Evolutionary conservation across 352 stramenopile genomes (phyloP).

Genomic region (Pythium plurisporium): DNA sequence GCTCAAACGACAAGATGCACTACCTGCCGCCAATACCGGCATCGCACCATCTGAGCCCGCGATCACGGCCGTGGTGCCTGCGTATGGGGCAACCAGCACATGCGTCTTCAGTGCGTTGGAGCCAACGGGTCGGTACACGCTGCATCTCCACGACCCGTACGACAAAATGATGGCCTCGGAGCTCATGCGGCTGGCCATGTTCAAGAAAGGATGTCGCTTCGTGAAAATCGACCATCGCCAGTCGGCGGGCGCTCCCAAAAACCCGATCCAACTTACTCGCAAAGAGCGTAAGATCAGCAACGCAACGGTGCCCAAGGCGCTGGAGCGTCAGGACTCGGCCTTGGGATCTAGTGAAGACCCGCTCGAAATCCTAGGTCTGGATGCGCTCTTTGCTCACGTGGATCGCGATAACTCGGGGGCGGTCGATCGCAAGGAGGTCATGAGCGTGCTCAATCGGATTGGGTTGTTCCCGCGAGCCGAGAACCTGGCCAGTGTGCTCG

Average conservation of each 20-base stretch:
- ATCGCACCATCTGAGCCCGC: background rate
- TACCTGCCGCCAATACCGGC: background rate
- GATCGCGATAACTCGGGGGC: conserved; percentile 58
- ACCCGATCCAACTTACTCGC: conserved; percentile 37
- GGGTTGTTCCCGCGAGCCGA: conserved; percentile 55
- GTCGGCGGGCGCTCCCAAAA: conserved; percentile 22
- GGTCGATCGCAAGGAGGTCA: conserved; percentile 52
- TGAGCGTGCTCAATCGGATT: conserved; percentile 59
- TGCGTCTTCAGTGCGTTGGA: conserved; percentile 70
- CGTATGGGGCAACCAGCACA: conserved; percentile 34
- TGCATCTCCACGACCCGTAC: conserved; percentile 66
- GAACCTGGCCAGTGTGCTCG: conserved; percentile 39
- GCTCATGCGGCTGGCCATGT: conserved; percentile 66
- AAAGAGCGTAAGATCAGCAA: conserved; percentile 32
- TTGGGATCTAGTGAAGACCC: conserved; percentile 29
- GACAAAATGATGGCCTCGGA: conserved; percentile 76
- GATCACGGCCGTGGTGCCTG: conserved; percentile 7
- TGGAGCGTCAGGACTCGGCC: conserved; percentile 9
- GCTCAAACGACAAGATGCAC: background rate
- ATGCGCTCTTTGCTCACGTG: conserved; percentile 60
- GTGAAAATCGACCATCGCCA: conserved; percentile 55
- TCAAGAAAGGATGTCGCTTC: conserved; percentile 71
- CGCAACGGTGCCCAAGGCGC: background rate
- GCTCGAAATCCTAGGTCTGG: conserved; percentile 49
- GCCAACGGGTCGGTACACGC: conserved; percentile 59